Percentiles rank a stretch among this genome's conserved stretches.
Evolutionary conservation across 148 eudicot genomes (phyloP).

Genomic region (Simmondsia chinensis): DNA sequence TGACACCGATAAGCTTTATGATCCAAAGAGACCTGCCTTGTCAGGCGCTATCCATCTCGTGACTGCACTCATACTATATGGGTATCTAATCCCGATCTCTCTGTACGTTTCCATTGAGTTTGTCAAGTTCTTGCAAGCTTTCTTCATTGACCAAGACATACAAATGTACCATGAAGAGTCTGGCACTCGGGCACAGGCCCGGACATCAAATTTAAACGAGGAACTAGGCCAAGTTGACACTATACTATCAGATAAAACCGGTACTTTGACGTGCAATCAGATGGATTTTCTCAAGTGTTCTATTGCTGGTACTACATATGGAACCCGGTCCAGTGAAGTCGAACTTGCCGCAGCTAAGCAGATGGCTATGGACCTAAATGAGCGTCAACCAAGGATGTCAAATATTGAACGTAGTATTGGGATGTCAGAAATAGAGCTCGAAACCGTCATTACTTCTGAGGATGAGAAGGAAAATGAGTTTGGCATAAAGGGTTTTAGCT

Average conservation of each 20-base stretch:
- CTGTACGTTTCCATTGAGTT: slow-evolving; percentile 93
- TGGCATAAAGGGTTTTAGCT: slow-evolving; percentile 67
- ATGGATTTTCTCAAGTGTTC: slow-evolving; percentile 97
- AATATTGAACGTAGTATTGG: slow-evolving; percentile 8
- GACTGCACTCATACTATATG: slow-evolving; percentile 87
- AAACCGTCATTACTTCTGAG: slow-evolving; percentile 54
- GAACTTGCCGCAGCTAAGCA: slow-evolving; percentile 89
- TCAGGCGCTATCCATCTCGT: slow-evolving; percentile 71
- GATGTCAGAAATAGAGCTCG: slow-evolving; percentile 57
- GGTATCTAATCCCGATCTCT: slow-evolving; percentile 88
- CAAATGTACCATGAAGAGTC: slow-evolving; percentile 85
- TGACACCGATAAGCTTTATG: slow-evolving; percentile 22
- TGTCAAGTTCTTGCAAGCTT: slow-evolving; percentile 89
- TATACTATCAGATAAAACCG: slow-evolving; percentile 93
- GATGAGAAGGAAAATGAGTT: slow-evolving; percentile 37
- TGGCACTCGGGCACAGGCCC: slow-evolving; percentile 82
- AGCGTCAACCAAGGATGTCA: slow-evolving; percentile 19
- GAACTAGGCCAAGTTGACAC: slow-evolving; percentile 95
- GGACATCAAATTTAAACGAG: slow-evolving; percentile 92
- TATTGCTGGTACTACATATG: slow-evolving; percentile 75
- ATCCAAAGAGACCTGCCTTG: slow-evolving; percentile 37
- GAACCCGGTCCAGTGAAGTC: slow-evolving; percentile 69
- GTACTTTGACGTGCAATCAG: slow-evolving; percentile 91
- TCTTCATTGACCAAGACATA: slow-evolving; percentile 71
- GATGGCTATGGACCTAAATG: slow-evolving; percentile 66